Evolutionary conservation across 768 basidiomycete genomes (phyloP).

Genomic region (Lentinus tigrinus): DNA sequence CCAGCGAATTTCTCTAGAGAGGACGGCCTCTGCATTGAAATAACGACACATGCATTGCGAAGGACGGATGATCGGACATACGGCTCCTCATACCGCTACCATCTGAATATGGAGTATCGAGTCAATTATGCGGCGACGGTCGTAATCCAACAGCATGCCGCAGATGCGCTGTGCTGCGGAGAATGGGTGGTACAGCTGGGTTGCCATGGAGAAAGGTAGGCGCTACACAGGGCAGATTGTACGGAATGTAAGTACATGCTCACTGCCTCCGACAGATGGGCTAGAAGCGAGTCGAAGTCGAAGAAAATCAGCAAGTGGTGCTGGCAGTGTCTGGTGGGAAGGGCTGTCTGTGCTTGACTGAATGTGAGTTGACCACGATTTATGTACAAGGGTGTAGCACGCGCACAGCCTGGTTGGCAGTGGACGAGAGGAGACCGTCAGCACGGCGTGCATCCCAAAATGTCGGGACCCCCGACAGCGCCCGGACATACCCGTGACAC

Average conservation of each 20-base stretch:
- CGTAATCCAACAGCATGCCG: background rate
- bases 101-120: too few relatives aligned
- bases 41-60: background rate
- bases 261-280: conserved; percentile 5
- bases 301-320: background rate
- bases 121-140: too few relatives aligned
- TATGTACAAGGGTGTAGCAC: too few relatives aligned
- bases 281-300: background rate
- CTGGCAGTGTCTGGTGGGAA: background rate
- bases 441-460: too few relatives aligned
- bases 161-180: background rate
- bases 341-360: background rate
- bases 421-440: background rate
- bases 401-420: background rate
- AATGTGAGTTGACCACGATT: background rate
- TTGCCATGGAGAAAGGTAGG: background rate
- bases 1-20: too few relatives aligned
- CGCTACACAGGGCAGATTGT: background rate
- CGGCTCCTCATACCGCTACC: too few relatives aligned
- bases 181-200: background rate
- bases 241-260: background rate
- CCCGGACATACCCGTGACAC: too few relatives aligned
- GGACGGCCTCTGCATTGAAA: too few relatives aligned
- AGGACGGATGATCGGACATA: background rate
- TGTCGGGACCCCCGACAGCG: too few relatives aligned